Conservation (phyloP, 2,329 filamentous ascomycete genomes). For the Aspergillus amoenus region DNA sequence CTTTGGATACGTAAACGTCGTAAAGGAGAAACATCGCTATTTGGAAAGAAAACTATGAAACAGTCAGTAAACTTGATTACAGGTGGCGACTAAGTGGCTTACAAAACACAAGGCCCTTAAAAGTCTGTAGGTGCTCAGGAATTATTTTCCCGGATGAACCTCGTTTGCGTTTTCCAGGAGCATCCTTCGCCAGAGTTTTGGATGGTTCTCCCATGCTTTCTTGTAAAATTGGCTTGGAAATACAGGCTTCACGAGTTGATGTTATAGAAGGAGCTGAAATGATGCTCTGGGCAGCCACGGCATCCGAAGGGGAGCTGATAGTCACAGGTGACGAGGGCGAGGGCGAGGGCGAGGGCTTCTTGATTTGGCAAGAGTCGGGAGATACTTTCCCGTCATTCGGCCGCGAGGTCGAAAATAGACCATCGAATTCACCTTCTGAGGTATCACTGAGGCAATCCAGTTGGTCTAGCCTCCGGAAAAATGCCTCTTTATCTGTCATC, state of each 20-base stretch:
- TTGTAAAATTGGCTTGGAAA: slow-evolving; percentile 9
- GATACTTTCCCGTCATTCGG: neutral
- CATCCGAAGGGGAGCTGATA: neutral
- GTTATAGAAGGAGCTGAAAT: neutral
- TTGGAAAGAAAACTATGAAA: slow-evolving; percentile 68
- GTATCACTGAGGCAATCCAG: slow-evolving; percentile 30
- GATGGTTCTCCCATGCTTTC: slow-evolving; percentile 16
- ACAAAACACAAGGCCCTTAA: slow-evolving; percentile 63
- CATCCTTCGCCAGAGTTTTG: slow-evolving; percentile 8
- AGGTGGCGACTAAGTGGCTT: slow-evolving; percentile 15
- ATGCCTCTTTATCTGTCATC: slow-evolving; percentile 29
- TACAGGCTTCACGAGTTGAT: neutral
- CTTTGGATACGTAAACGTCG: slow-evolving; percentile 72
- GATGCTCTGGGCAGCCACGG: neutral
- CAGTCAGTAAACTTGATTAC: neutral
- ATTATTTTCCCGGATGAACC: slow-evolving; percentile 45
- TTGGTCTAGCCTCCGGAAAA: slow-evolving; percentile 38
- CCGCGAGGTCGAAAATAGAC: slow-evolving; percentile 13
- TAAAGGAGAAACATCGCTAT: slow-evolving; percentile 68
- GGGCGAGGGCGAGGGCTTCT: neutral
- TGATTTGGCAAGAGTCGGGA: neutral
- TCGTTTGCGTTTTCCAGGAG: slow-evolving; percentile 27
- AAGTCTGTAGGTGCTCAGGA: slow-evolving; percentile 57
- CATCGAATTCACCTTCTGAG: slow-evolving; percentile 22
- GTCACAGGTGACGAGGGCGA: neutral